phyloP scores from a whole-genome alignment of 192 early-diverging fungal genomes.

The Gamsiella multidivaricata region DNA sequence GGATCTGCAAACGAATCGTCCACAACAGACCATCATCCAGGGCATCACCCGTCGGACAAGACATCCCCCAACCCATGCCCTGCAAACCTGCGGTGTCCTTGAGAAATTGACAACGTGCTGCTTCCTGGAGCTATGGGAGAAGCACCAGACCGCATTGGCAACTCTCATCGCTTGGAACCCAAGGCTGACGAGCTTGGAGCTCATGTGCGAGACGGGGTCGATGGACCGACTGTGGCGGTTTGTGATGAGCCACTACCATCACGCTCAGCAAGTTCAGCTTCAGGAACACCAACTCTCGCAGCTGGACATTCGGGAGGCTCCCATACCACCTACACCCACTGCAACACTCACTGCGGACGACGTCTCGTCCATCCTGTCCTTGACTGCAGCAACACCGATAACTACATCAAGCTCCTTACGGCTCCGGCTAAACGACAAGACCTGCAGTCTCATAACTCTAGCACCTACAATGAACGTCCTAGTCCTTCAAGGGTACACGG shows the following conservation, averaged over 20 bases:
- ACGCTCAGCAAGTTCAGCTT: background rate
- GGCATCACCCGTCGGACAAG: constrained; percentile 12
- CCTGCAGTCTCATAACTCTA: constrained; percentile 7
- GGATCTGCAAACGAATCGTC: background rate
- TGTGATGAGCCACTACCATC: background rate
- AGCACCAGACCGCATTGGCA: background rate
- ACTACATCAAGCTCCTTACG: background rate
- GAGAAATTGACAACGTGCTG: constrained; percentile 5
- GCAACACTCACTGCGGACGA: too few species aligned
- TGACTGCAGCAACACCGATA: background rate
- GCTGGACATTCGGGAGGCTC: background rate
- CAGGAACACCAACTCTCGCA: background rate
- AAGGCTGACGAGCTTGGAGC: background rate
- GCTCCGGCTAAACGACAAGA: constrained; percentile 6
- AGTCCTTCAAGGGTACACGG: constrained; percentile 11
- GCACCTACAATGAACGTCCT: background rate
- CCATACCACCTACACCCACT: background rate
- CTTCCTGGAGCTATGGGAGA: constrained; percentile 20
- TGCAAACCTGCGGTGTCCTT: constrained; percentile 5
- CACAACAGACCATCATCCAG: background rate
- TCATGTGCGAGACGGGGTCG: constrained; percentile 24
- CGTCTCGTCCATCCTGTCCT: too few species aligned
- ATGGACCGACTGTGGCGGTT: constrained; percentile 24
- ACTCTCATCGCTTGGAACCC: constrained; percentile 10
- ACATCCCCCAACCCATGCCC: background rate